Evolutionary conservation across 352 stramenopile species (phyloP).

Genomic region (Pythium rhizo-oryzae): DNA sequence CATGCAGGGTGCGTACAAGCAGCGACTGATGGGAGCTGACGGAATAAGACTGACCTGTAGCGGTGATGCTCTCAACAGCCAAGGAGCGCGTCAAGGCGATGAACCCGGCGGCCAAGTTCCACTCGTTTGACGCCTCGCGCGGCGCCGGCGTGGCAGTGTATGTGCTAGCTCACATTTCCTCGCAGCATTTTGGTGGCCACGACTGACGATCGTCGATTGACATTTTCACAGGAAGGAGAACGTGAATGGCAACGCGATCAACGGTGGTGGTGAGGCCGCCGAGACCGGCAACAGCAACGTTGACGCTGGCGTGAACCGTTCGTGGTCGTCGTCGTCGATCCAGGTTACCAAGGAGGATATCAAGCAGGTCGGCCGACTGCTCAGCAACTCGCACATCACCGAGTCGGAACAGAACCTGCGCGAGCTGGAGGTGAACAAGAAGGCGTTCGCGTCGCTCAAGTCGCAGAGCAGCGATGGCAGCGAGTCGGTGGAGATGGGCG

Average conservation of each 20-base stretch:
- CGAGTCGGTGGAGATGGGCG: conserved; percentile 28
- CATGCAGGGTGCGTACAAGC: too few relatives aligned
- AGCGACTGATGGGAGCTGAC: too few relatives aligned
- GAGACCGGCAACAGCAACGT: conserved; percentile 38
- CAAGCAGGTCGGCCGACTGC: conserved; percentile 55
- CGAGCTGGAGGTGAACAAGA: conserved; percentile 79
- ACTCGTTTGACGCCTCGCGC: conserved; percentile 73
- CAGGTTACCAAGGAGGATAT: conserved; percentile 86
- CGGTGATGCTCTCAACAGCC: too few relatives aligned
- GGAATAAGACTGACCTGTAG: too few relatives aligned
- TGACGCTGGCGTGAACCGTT: conserved; percentile 43
- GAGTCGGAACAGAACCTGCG: conserved; percentile 80
- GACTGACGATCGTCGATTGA: background rate
- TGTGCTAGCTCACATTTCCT: background rate
- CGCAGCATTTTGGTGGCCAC: background rate
- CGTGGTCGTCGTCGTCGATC: conserved; percentile 70
- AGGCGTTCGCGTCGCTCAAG: conserved; percentile 42
- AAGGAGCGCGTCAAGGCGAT: conserved; percentile 69
- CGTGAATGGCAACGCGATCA: conserved; percentile 24
- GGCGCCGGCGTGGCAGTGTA: conserved; percentile 33
- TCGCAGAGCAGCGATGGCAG: conserved; percentile 39
- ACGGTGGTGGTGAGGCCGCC: conserved; percentile 7
- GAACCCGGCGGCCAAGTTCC: conserved; percentile 64
- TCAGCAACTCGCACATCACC: conserved; percentile 81
- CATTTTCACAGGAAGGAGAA: conserved; percentile 51